Conservation (phyloP, 2,329 filamentous ascomycete genomes). For the Fusarium sp. region DNA sequence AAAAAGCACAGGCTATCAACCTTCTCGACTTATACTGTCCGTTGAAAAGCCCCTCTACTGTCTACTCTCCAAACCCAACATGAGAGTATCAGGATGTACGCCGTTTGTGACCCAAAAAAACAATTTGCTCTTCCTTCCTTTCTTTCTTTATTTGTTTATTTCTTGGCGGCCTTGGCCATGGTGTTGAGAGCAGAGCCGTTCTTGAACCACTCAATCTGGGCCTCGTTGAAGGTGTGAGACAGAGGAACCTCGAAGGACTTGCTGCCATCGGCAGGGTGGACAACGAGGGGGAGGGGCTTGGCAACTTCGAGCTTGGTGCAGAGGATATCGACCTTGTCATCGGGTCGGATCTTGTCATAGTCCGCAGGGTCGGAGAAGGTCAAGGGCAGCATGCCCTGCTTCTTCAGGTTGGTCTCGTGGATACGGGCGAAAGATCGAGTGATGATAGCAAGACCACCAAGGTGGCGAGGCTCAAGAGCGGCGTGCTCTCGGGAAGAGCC, state of each 20-base stretch:
- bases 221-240: constrained; percentile 96
- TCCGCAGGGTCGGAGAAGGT: constrained; percentile 95
- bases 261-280: constrained; percentile 88
- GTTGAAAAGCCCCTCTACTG: constrained; percentile 43
- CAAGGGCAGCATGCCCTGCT: constrained; percentile 99
- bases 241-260: constrained; percentile 84
- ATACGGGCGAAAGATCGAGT: constrained; percentile 97
- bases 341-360: constrained; percentile 95
- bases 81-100: constrained; percentile 49
- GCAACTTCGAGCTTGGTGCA: constrained; percentile 91
- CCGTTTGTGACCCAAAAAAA: constrained; percentile 44
- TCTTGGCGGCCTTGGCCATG: constrained; percentile 81
- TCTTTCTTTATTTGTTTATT: constrained; percentile 47
- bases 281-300: constrained; percentile 90
- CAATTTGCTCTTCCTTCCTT: constrained; percentile 36
- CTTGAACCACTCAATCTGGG: constrained; percentile 99
- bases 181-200: constrained; percentile 98
- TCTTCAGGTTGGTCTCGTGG: constrained; percentile 99
- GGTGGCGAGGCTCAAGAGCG: constrained; percentile 95
- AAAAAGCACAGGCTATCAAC: constrained; percentile 41
- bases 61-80: constrained; percentile 43
- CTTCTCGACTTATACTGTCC: constrained; percentile 35
- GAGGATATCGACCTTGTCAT: constrained; percentile 90
- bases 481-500: constrained; percentile 98
- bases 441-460: constrained; percentile 97